phyloP scores from a whole-genome alignment of 352 stramenopile species.

The Pythium aphanidermatum region DNA sequence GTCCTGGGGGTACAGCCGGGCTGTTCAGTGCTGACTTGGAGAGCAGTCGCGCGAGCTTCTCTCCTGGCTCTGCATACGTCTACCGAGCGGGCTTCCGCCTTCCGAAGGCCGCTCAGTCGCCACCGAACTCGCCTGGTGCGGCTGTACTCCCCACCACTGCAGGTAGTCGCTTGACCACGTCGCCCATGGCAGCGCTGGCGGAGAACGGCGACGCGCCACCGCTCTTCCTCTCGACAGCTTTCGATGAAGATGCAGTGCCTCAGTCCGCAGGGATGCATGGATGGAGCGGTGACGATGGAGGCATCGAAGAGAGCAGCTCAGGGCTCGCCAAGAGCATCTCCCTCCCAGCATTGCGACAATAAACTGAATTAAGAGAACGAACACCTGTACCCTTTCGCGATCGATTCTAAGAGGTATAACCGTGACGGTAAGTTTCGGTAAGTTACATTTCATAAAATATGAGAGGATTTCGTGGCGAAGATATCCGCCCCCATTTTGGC shows the following conservation, averaged over 20 bases:
- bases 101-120: constrained; percentile 20
- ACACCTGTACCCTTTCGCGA: constrained; percentile 6
- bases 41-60: constrained; percentile 18
- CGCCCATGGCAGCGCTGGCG: constrained; percentile 1
- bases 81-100: constrained; percentile 24
- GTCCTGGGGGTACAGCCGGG: neutral
- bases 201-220: constrained; percentile 9
- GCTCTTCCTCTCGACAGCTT: constrained; percentile 12
- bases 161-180: neutral
- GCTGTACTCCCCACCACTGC: too few species aligned
- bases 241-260: constrained; percentile 1
- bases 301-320: neutral
- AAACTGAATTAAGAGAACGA: neutral
- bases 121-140: constrained; percentile 17
- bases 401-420: neutral
- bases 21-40: constrained; percentile 16
- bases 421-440: constrained; percentile 2
- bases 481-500: constrained; percentile 14
- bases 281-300: constrained; percentile 11
- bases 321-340: constrained; percentile 24
- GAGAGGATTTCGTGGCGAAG: constrained; percentile 6
- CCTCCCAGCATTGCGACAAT: constrained; percentile 16
- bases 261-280: constrained; percentile 8
- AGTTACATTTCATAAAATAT: neutral
- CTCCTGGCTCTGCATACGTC: constrained; percentile 18